A percentile compares a stretch with the other conserved stretches of the same genome.
Evolutionary conservation across 305 asterid genomes (phyloP).

Genomic region (Fraxinus dipetala): DNA sequence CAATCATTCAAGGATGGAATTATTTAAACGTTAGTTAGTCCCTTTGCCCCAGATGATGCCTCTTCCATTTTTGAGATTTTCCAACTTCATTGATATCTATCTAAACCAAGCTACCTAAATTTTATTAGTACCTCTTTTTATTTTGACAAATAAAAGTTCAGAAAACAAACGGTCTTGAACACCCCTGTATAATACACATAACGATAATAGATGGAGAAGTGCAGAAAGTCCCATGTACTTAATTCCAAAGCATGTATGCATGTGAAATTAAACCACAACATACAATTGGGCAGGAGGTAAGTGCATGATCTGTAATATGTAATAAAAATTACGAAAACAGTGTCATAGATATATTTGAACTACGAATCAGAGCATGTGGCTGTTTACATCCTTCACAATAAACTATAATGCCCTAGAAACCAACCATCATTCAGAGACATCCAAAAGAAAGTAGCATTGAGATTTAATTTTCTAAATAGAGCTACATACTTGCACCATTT

Average conservation of each 20-base stretch:
- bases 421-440: slow-evolving; percentile 3
- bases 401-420: background rate
- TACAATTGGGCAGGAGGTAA: background rate
- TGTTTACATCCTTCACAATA: background rate
- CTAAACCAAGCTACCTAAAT: background rate
- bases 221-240: background rate
- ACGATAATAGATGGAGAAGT: background rate
- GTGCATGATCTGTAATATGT: background rate
- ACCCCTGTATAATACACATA: background rate
- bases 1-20: background rate
- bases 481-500: slow-evolving; percentile 91
- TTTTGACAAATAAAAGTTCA: background rate
- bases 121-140: background rate
- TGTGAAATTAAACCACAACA: slow-evolving; percentile 7
- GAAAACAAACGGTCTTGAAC: background rate
- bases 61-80: background rate
- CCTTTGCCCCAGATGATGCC: background rate
- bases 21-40: background rate
- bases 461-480: slow-evolving; percentile 2
- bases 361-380: background rate
- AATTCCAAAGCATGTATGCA: background rate
- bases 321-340: background rate
- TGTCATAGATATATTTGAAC: background rate
- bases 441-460: slow-evolving; percentile 8
- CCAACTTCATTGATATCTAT: background rate